phyloP scores from a whole-genome alignment of 441 rosid genomes.

The Arabidopsis hybrid region DNA sequence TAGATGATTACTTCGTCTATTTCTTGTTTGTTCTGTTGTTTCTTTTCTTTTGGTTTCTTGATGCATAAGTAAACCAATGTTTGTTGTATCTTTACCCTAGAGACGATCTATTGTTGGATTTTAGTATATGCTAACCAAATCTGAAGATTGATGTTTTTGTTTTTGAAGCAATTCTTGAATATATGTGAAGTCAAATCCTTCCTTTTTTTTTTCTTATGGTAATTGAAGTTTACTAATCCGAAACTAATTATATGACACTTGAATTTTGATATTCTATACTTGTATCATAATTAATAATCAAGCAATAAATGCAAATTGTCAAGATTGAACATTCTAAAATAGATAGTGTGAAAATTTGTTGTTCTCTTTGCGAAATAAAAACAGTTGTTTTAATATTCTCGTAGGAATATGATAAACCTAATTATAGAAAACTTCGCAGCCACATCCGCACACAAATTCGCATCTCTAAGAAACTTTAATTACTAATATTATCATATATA shows the following conservation, averaged over 20 bases:
- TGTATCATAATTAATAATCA: too few relatives aligned
- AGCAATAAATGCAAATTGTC: too few relatives aligned
- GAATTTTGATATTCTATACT: too few relatives aligned
- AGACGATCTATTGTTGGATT: not conserved
- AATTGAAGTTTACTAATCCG: too few relatives aligned
- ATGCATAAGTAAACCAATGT: not conserved
- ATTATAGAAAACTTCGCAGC: constrained; percentile 5
- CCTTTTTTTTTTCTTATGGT: too few relatives aligned
- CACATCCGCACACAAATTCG: constrained; percentile 14
- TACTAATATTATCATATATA: not conserved
- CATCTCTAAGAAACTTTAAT: constrained; percentile 12
- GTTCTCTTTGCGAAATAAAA: too few relatives aligned
- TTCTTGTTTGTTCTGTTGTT: not conserved
- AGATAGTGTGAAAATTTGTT: too few relatives aligned
- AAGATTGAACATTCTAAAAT: too few relatives aligned
- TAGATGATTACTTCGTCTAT: not conserved
- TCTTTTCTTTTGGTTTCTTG: not conserved
- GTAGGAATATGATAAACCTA: too few relatives aligned
- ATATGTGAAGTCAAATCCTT: too few relatives aligned
- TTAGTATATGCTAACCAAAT: not conserved
- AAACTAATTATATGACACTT: too few relatives aligned
- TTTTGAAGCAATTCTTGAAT: not conserved
- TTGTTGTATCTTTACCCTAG: not conserved
- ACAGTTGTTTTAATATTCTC: too few relatives aligned
- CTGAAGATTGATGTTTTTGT: not conserved